A percentile compares a stretch with the other conserved stretches of the same genome.
Evolutionary conservation across 2,329 filamentous ascomycete genomes (phyloP).

Genomic region (Botrytis cinerea): DNA sequence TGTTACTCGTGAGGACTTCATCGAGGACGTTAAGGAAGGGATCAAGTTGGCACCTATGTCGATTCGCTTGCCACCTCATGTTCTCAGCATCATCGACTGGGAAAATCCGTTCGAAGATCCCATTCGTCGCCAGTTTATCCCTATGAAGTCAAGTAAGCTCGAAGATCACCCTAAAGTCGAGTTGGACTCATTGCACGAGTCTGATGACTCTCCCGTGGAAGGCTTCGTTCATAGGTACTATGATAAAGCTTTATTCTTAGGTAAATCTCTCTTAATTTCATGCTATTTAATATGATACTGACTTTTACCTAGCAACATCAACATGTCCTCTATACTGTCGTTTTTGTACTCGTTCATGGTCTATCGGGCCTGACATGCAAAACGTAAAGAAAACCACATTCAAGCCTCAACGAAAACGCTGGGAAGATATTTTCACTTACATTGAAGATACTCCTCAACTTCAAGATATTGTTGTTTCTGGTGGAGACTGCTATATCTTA

Average conservation of each 20-base stretch:
- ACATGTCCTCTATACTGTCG: conserved; percentile 64
- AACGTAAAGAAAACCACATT: conserved; percentile 50
- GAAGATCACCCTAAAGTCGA: conserved; percentile 56
- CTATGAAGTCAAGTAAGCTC: conserved; percentile 53
- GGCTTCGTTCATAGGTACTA: conserved; percentile 65
- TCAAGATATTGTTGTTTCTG: conserved; percentile 62
- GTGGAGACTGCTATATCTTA: conserved; percentile 62
- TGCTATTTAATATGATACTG: conserved; percentile 25
- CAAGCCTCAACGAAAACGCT: conserved; percentile 48
- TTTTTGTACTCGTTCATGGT: conserved; percentile 63
- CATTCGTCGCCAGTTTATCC: conserved; percentile 61
- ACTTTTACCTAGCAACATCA: conserved; percentile 50
- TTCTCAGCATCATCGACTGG: conserved; percentile 62
- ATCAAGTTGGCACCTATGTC: conserved; percentile 59
- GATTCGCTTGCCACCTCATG: conserved; percentile 60
- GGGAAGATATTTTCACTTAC: conserved; percentile 59
- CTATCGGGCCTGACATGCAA: conserved; percentile 57
- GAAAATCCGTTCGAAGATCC: conserved; percentile 58
- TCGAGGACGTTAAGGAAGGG: conserved; percentile 55
- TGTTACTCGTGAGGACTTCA: conserved; percentile 54
- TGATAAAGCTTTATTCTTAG: conserved; percentile 62
- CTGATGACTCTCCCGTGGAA: conserved; percentile 55
- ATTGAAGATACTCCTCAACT: conserved; percentile 53
- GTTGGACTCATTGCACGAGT: conserved; percentile 61
- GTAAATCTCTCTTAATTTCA: conserved; percentile 43